These are phyloP conservation scores for Metschnikowia kunwiensis DNA, from an alignment of 805 yeast species.

Conservation along the genomic window DNA sequence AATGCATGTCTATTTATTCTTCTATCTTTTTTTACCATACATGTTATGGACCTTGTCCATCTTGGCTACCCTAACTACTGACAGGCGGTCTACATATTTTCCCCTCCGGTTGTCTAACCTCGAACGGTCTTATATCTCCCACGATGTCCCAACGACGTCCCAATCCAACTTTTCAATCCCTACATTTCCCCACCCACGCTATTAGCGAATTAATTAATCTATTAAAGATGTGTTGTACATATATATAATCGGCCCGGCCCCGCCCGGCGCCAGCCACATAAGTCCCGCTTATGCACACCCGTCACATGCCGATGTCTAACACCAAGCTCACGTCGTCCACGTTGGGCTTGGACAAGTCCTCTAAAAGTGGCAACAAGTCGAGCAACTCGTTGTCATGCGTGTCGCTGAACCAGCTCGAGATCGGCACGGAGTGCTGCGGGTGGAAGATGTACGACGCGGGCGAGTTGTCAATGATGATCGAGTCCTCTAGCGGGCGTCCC, in stretches of 20 bases:
- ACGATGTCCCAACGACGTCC: too few species aligned
- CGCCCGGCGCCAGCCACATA: slow-evolving; percentile 13
- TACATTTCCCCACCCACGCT: too few species aligned
- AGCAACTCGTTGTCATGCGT: slow-evolving; percentile 93
- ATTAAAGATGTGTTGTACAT: slow-evolving; percentile 4
- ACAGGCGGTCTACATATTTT: too few species aligned
- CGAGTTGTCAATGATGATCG: slow-evolving; percentile 91
- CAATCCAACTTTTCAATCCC: too few species aligned
- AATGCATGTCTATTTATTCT: too few species aligned
- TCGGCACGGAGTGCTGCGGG: slow-evolving; percentile 96
- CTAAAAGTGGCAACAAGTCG: slow-evolving; percentile 86
- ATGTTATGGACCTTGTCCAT: too few species aligned
- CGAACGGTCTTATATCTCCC: too few species aligned
- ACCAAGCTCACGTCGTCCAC: slow-evolving; percentile 87
- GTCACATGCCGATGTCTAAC: slow-evolving; percentile 64
- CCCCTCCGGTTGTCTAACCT: too few species aligned
- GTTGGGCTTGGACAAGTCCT: slow-evolving; percentile 67
- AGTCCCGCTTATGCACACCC: slow-evolving; percentile 20
- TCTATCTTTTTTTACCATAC: too few species aligned
- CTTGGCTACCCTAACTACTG: too few species aligned
- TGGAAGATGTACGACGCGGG: slow-evolving; percentile 98
- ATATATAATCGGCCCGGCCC: slow-evolving; percentile 1
- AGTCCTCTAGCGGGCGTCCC: slow-evolving; percentile 84
- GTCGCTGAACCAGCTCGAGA: slow-evolving; percentile 97
- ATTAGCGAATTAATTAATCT: slow-evolving; percentile 7